Evolutionary conservation across 2,329 filamentous ascomycete species (phyloP), one percentile per base, ranked within the genome.

Genomic region (Chlorencoelia australis): DNA sequence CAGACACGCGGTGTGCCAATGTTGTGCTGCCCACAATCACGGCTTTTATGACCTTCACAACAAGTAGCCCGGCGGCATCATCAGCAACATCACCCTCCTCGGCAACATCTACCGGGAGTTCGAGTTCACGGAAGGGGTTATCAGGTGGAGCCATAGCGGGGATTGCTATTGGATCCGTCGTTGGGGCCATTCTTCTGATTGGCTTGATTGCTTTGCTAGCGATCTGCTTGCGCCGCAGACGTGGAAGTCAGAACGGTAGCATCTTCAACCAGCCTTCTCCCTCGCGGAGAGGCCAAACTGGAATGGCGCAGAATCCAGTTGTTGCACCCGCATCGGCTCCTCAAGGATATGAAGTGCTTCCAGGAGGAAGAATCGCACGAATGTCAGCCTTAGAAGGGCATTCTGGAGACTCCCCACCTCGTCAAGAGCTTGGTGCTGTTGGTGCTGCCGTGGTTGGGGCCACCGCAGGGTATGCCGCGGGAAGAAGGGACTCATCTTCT

Each of bases 381-480:
- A 96, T 98, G 91, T 88, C 89, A 25, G 91, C 91, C 21, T 62
- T 98, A 35, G 89, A 95, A 61, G 80, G 78, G 4, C 75, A 80
- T 37, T 75, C 76, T 1, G 74, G 70, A 40, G 71, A 76, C 15
- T 74, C 75, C 3, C 69, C 75, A 10, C 44, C 52, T 19, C 47
- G 44, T 8, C n/a, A 30, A 21, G 37, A 37, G 14, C 29, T 27
- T 15, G 35, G 35, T 4, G 40, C 22, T n/a, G 20, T 39, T 16
- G 41, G 35, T 15, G 37, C 30, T 6, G 33, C 36, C 17, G 46
- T 40, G 18, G 56, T 59, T 8, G 64, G 60, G 6, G 67, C 67
- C 7, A 64, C 61, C 16, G 64, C 65, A 24, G 62, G 63, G 15
- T 62, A 65, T 25, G 64, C 62, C 27, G 71, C 59, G 49, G 74